These are phyloP conservation scores for Monosporozyma aquatica DNA, from an alignment of 805 yeast genomes.

Conservation along the genomic window DNA sequence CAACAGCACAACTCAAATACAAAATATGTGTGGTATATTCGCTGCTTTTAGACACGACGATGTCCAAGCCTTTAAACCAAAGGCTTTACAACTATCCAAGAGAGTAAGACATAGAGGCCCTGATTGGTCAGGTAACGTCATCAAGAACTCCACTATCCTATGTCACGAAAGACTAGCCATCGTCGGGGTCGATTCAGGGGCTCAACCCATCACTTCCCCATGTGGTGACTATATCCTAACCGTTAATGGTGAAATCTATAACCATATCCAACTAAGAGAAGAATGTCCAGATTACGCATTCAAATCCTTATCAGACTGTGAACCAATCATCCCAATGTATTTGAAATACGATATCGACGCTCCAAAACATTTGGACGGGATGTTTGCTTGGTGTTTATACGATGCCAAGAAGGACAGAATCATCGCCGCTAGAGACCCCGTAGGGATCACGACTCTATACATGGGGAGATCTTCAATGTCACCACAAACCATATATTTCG, in stretches of 20 bases:
- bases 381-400: conserved; percentile 92
- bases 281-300: conserved; percentile 63
- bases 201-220: conserved; percentile 85
- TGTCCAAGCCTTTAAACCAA: conserved; percentile 69
- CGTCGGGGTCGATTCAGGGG: conserved; percentile 95
- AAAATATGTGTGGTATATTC: conserved; percentile 90
- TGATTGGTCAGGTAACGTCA: conserved; percentile 92
- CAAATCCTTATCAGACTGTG: conserved; percentile 91
- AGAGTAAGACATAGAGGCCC: conserved; percentile 98
- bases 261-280: conserved; percentile 83
- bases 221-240: conserved; percentile 68
- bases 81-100: conserved; percentile 84
- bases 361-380: conserved; percentile 90
- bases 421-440: conserved; percentile 96
- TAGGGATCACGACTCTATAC: conserved; percentile 93
- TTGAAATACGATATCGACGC: conserved; percentile 81
- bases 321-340: conserved; percentile 90
- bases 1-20: neutral
- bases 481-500: conserved; percentile 78
- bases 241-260: conserved; percentile 97
- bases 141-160: conserved; percentile 70
- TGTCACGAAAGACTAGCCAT: conserved; percentile 96
- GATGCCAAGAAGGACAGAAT: conserved; percentile 80
- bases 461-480: conserved; percentile 69
- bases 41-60: conserved; percentile 83